Evolutionary conservation across 495 filamentous ascomycete species (phyloP).

Genomic region (Hypomontagnella submonticulosa): DNA sequence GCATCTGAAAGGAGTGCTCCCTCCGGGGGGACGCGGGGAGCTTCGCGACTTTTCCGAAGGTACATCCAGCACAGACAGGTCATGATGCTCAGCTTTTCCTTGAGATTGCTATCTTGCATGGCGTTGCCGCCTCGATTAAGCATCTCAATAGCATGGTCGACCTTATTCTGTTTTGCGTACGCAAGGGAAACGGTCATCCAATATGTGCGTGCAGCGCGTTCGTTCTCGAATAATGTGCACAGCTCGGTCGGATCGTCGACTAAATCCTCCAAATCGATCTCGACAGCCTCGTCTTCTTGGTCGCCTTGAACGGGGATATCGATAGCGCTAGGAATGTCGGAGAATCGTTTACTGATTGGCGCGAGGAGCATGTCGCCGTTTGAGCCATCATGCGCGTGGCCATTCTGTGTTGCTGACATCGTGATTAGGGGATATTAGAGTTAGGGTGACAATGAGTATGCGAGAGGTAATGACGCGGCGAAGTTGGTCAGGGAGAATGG

Average conservation of each 20-base stretch:
- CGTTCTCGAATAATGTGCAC: constrained; percentile 92
- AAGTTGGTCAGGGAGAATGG: constrained; percentile 3
- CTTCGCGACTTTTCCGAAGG: constrained; percentile 88
- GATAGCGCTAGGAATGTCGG: constrained; percentile 87
- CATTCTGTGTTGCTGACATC: constrained; percentile 50
- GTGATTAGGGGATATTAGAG: constrained; percentile 2
- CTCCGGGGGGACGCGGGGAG: constrained; percentile 79
- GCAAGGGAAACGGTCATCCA: constrained; percentile 97
- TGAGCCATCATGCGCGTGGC: constrained; percentile 46
- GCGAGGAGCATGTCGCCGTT: constrained; percentile 29
- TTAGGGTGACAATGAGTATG: background rate
- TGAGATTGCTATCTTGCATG: constrained; percentile 73
- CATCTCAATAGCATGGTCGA: constrained; percentile 95
- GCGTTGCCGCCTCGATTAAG: constrained; percentile 82
- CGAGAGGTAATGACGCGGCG: constrained; percentile 1
- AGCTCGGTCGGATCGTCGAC: constrained; percentile 96
- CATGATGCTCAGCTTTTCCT: constrained; percentile 87
- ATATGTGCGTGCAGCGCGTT: constrained; percentile 83
- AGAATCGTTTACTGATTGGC: constrained; percentile 70
- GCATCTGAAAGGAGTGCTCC: constrained; percentile 70
- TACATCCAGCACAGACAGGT: constrained; percentile 92
- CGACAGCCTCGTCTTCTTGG: constrained; percentile 85
- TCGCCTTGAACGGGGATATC: constrained; percentile 88
- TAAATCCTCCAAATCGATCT: constrained; percentile 89
- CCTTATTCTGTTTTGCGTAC: constrained; percentile 94